phyloP scores from a whole-genome alignment of 176 grass and related monocot genomes.

The Ensete ventricosum region DNA sequence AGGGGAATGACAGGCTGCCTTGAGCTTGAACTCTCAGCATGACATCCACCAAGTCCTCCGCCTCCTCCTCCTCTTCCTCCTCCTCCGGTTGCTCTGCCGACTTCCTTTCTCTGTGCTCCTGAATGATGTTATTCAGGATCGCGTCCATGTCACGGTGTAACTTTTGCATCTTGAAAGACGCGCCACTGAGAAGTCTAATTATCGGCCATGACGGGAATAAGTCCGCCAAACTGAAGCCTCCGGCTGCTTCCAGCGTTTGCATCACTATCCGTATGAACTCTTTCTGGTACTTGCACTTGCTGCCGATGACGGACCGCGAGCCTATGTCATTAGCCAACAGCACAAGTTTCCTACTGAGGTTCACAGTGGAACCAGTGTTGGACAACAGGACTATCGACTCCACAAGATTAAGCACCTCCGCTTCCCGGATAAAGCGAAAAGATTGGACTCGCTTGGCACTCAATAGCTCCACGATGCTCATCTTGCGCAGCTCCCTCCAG shows the following conservation, averaged over 20 bases:
- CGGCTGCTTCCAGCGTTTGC: too few species aligned
- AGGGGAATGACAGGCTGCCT: neutral
- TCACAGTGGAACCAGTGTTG: neutral
- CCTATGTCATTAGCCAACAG: constrained; percentile 4
- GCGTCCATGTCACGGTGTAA: neutral
- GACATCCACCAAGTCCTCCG: neutral
- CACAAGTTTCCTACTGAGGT: neutral
- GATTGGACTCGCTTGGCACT: constrained; percentile 30
- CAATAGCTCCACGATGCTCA: constrained; percentile 30
- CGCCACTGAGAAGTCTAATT: neutral
- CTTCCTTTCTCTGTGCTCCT: neutral
- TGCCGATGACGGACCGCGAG: neutral
- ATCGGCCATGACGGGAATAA: neutral
- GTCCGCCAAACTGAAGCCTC: neutral
- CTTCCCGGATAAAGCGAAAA: constrained; percentile 13
- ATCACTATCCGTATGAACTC: neutral
- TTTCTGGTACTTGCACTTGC: constrained; percentile 25
- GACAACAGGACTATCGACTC: neutral
- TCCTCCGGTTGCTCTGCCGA: neutral
- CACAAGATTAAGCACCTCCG: constrained; percentile 20
- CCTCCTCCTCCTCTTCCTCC: neutral
- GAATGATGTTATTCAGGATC: neutral
- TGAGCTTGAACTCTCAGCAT: neutral
- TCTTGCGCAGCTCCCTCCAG: constrained; percentile 48
- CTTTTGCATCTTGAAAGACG: neutral